Evolutionary conservation across 2,329 filamentous ascomycete species (phyloP), one percentile per base, ranked within the genome.

Genomic region (Penicillium sp.): DNA sequence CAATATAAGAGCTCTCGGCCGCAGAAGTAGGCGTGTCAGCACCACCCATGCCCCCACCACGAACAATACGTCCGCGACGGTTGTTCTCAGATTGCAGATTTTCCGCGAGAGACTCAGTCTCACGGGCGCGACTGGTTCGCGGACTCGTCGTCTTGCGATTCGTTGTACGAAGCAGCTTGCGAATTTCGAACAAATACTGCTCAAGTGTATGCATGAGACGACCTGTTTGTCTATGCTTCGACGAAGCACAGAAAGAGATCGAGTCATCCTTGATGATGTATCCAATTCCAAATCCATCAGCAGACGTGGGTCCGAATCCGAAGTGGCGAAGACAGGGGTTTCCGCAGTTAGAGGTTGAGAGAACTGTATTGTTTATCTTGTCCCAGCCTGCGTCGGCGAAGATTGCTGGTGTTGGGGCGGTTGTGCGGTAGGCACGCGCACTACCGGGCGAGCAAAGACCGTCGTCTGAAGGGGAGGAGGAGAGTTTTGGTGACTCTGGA

Each of bases 201-300:
- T 97, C 94, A 2, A 97, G 78, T 0, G 91, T 90, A 67, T 96
- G 91, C 57, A 97, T 86, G 69, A 94, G 95, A 5, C 94, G 87
- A 63, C 86, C 86, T 0, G 94, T 99, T 77, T 99, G 94, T 39
- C 94, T 81, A 72, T 99, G 94, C 76, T 97, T 97, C 67, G 89
- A 94, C 13, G 88, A 90, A 0, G 92, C 92, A 73, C 94, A 97
- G 58, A 99, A 93, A 44, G 88, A 91, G 57, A 97, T 90, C 46
- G 86, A 84, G 49, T 94, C 90, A 63, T 95, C 91, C 75, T 99
- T 99, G 83, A 99, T 97, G 67, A 99, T 97, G 77, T 99, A 99
- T 2, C 94, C 94, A 52, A 99, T 97, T 29, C 94, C 94, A 69
- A 97, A 97, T 0, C 94, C 94, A 62, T 97, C 92, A 2, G 87